Conservation (phyloP, 2,329 filamentous ascomycete species). For the Claviceps pazoutovae region DNA sequence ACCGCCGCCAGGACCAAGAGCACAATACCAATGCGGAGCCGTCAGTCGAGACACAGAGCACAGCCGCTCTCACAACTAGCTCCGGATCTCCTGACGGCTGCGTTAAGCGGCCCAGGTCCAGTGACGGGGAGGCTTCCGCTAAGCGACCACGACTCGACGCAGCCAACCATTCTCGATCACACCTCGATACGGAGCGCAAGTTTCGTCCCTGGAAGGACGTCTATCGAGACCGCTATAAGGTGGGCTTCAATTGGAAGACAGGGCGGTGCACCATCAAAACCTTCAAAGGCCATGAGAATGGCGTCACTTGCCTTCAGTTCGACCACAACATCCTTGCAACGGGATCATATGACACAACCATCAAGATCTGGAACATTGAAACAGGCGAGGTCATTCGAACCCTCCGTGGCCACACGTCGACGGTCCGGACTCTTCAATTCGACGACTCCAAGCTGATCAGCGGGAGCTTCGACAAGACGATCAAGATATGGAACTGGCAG, state of each 20-base stretch:
- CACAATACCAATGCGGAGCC: constrained; percentile 8
- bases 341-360: constrained; percentile 86
- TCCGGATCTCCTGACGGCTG: constrained; percentile 12
- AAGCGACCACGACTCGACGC: constrained; percentile 21
- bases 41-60: constrained; percentile 11
- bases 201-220: constrained; percentile 84
- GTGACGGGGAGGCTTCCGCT: constrained; percentile 15
- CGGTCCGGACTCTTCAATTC: constrained; percentile 82
- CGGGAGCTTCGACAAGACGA: constrained; percentile 72
- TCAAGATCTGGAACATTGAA: constrained; percentile 93
- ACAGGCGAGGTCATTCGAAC: constrained; percentile 79
- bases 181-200: constrained; percentile 30
- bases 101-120: constrained; percentile 20
- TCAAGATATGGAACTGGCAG: constrained; percentile 95
- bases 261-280: constrained; percentile 74
- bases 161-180: constrained; percentile 16
- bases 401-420: constrained; percentile 64
- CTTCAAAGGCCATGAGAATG: constrained; percentile 77
- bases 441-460: constrained; percentile 85
- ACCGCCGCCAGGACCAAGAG: constrained; percentile 8
- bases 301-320: constrained; percentile 42
- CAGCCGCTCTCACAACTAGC: constrained; percentile 4
- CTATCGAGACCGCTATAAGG: constrained; percentile 88
- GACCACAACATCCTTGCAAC: constrained; percentile 86
- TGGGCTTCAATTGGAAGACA: constrained; percentile 96